Evolutionary conservation across 208 protist genomes (phyloP), one percentile per base, ranked within the genome.

Genomic region (Wallacemonas sp.): DNA sequence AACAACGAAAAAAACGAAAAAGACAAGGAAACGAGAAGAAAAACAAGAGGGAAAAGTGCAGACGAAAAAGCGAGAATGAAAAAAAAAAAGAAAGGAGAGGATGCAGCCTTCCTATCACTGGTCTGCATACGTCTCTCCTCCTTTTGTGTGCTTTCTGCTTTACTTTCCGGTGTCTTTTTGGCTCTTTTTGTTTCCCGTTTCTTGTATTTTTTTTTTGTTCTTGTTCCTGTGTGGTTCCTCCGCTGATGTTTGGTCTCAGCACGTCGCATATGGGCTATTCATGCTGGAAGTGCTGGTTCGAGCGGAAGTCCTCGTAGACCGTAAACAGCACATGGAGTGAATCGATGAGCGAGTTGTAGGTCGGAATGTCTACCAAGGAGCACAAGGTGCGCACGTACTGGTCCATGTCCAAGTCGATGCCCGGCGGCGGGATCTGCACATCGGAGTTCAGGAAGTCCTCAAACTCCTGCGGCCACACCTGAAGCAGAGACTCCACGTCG

Each of bases 241-340:
- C 12, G 4, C 12, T 14, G 3, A 39, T 11, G 5, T 18, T 49
- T 25, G 8, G 10, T 18, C 44, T 16, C 12, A 49, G 18, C 20
- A 49, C 36, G 7, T 41, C 50, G 29, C n/a, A n/a, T 57, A 11
- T 57, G n/a, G 28, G 18, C 76, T 82, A 93, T 38, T 91, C 88
- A 55, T 95, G 87, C 73, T 97, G 86, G 65, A 98, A 98, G 71
- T 98, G 95, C 67, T 97, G 93, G 67, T 97, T 98, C 1, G 76
- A 76, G 52, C 97, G 87, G 74, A 99, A 99, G 33, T 98, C 97
- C 54, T 96, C 81, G 67, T 98, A 99, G 10, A 99, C 70, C 22
- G 97, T 97, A 76, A 99, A 99, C 75, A 99, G 93, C 22, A 99
- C 81, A 79, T 99, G 97, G 8, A 99, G 86, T 0, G 97, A 98